A percentile compares a stretch with the other conserved stretches of the same genome.
These are phyloP conservation scores for Penicillium sp. DNA, from an alignment of 2,329 filamentous ascomycete species.

Conservation along the genomic window DNA sequence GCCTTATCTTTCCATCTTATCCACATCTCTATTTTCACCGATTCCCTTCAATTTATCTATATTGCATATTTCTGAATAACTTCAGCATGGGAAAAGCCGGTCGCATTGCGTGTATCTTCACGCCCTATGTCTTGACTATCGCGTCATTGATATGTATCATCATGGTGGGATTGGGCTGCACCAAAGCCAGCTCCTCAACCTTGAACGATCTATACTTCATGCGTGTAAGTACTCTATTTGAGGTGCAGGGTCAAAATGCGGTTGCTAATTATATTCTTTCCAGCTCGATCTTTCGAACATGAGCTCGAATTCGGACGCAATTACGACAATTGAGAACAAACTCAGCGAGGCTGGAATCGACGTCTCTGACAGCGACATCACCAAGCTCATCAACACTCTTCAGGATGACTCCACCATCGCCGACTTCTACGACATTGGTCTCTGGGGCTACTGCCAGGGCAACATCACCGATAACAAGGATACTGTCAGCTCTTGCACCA, in stretches of 20 bases:
- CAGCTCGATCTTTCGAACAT: constrained; percentile 65
- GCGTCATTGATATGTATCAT: constrained; percentile 70
- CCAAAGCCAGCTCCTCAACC: constrained; percentile 49
- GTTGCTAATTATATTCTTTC: background rate
- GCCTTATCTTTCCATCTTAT: background rate
- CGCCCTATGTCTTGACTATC: constrained; percentile 80
- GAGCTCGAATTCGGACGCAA: constrained; percentile 47
- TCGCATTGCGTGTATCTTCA: constrained; percentile 80
- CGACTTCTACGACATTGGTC: constrained; percentile 76
- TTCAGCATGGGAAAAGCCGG: constrained; percentile 68
- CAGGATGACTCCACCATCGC: constrained; percentile 59
- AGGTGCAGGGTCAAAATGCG: background rate
- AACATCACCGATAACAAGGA: constrained; percentile 56
- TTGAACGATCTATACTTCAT: constrained; percentile 59
- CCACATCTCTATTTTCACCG: constrained; percentile 1
- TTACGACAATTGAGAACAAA: constrained; percentile 28
- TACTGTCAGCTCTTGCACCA: constrained; percentile 64
- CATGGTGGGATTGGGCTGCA: constrained; percentile 60
- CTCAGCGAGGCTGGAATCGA: constrained; percentile 37
- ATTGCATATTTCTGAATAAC: background rate
- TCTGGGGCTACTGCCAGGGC: constrained; percentile 85
- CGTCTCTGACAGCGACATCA: constrained; percentile 37
- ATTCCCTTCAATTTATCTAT: background rate
- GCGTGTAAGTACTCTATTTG: constrained; percentile 35
- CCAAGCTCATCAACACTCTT: constrained; percentile 37